Base-by-base conservation (phyloP, 768 basidiomycete species). In the Termitomyces titanicus region DNA sequence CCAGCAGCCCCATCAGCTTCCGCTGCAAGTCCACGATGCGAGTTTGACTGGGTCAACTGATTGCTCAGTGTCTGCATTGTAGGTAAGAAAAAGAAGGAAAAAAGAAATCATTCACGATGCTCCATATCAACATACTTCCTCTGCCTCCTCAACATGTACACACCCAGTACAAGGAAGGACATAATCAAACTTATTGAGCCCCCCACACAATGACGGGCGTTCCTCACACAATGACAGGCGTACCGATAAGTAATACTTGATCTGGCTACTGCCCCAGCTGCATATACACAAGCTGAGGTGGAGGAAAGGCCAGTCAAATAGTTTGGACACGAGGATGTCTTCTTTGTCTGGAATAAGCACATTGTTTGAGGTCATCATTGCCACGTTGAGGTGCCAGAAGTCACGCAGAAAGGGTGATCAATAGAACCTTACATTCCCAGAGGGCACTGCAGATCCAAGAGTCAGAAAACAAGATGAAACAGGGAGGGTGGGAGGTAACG, bases 341-440 rank as follows among this genome's bases (percentile, higher is more conserved):
- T 96, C 93, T 73, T 98, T 98, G 78, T 99, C 97, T 0, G 96
- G 97, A 38, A 98, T 70, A 51, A 99, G 86, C 0, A 97, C 96
- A 66, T 99, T 99, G 76, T 99, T 99, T 4, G 97, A 98, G 0
- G 96, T 97, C 92, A 95, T 94, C 97, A 99, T 99, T 7, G 95
- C 97, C 24, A 99, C 93, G 66, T 99, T 99, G 54, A 99, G 83
- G 68, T 99, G 96, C 87, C 93, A 95, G 72, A 99, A 99, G 73
- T 99, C 96, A 49, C 90, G 86, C 44, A 96, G 73, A 80, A 99
- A 99, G 0, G 96, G 89, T 1, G 96, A 96, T 37, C 74, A 79
- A 74, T 96, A 97, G 54, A 86, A 82, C 65, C 91, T 94, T 56
- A 81, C 79, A 38, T 96, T 79, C 2, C 91, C 96, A 3, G 83